Conservation (phyloP, 441 rosid species). For the Euphorbia celastroides region DNA sequence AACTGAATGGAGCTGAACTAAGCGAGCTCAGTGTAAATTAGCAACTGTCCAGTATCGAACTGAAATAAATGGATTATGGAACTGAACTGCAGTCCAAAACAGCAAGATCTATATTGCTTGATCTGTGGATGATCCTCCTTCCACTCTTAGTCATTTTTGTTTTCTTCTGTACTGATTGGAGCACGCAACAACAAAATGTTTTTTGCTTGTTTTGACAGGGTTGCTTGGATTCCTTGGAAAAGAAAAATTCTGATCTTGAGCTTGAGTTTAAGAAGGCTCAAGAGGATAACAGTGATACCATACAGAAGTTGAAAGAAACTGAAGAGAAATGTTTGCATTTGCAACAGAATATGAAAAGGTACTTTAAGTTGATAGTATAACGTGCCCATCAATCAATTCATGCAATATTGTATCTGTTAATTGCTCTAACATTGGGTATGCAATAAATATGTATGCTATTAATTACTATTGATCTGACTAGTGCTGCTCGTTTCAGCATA, state of each 20-base stretch:
- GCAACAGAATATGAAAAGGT: slow-evolving; percentile 74
- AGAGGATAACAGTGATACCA: slow-evolving; percentile 41
- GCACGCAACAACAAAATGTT: not conserved
- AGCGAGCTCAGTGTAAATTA: too few species aligned
- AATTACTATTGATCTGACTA: not conserved
- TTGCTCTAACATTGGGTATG: not conserved
- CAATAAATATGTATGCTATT: not conserved
- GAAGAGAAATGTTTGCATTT: slow-evolving; percentile 68
- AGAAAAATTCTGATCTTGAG: slow-evolving; percentile 64
- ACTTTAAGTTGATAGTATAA: slow-evolving; percentile 3
- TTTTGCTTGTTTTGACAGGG: slow-evolving; percentile 34
- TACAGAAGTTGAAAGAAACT: slow-evolving; percentile 55
- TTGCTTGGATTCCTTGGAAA: slow-evolving; percentile 60
- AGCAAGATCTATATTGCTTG: too few species aligned
- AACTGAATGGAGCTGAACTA: too few species aligned
- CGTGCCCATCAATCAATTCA: slow-evolving; percentile 3
- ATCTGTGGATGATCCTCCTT: not conserved
- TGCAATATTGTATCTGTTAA: not conserved
- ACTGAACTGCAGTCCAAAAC: too few species aligned
- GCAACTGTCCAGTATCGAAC: too few species aligned
- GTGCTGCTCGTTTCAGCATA: not conserved
- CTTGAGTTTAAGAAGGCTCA: slow-evolving; percentile 63
- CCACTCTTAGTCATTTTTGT: slow-evolving; percentile 6
- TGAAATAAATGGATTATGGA: too few species aligned
- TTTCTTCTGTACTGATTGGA: not conserved